These are phyloP conservation scores for Entelexis paramagnoliae DNA, from an alignment of 1,139 yeast species.

Conservation along the genomic window DNA sequence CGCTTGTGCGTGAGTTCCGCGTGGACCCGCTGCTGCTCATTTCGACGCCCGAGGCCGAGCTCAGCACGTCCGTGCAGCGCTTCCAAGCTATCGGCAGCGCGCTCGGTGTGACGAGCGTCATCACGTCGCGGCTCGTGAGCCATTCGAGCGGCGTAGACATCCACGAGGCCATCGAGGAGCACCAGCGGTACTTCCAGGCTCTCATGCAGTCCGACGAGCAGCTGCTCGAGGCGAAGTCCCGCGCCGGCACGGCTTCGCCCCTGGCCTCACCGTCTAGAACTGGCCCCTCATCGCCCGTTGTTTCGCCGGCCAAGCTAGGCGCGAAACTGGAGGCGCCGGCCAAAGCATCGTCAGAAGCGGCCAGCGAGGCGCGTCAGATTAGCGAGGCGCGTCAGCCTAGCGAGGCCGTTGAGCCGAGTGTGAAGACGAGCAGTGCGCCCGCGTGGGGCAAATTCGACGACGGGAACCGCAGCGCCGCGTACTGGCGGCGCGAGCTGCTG, in stretches of 20 bases:
- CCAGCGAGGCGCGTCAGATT: too few species aligned
- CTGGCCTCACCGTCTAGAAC: too few species aligned
- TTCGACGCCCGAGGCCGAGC: slow-evolving; percentile 36
- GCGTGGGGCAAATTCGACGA: neutral
- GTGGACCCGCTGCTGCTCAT: slow-evolving; percentile 44
- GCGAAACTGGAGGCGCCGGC: too few species aligned
- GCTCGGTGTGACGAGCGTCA: slow-evolving; percentile 15
- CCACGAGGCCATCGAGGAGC: slow-evolving; percentile 5
- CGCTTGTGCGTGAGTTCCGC: slow-evolving; percentile 32
- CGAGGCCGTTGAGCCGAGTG: neutral
- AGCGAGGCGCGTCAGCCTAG: too few species aligned
- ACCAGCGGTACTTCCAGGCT: slow-evolving; percentile 3
- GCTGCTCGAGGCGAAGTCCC: too few species aligned
- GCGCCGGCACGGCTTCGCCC: too few species aligned
- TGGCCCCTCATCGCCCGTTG: too few species aligned
- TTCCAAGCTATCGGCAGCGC: slow-evolving; percentile 23
- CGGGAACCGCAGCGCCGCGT: slow-evolving; percentile 14
- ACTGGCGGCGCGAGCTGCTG: slow-evolving; percentile 48
- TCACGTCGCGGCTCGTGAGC: slow-evolving; percentile 14
- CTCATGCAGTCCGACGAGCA: neutral
- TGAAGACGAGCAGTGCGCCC: too few species aligned
- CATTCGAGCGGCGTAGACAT: neutral
- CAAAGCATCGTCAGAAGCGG: neutral
- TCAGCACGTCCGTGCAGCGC: slow-evolving; percentile 27
- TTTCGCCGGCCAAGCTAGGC: too few species aligned